phyloP scores from a whole-genome alignment of 345 rosid genomes.

The Salix udensis region DNA sequence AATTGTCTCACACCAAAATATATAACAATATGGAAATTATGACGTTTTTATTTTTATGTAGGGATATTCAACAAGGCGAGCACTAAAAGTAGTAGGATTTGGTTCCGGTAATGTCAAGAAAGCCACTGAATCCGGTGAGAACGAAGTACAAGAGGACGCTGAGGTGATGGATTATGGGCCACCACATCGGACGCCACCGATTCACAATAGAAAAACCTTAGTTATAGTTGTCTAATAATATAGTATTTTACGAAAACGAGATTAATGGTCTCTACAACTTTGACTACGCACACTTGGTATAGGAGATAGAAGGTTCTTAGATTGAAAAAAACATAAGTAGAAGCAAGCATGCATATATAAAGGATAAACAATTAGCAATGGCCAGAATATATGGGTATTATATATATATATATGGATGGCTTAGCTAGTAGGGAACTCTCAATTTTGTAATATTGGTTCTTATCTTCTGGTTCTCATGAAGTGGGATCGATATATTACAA shows the following conservation, averaged over 20 bases:
- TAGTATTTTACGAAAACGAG: too few species aligned
- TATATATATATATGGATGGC: too few species aligned
- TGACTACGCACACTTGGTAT: background rate
- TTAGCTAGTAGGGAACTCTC: too few species aligned
- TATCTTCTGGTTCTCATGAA: too few species aligned
- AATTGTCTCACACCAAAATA: background rate
- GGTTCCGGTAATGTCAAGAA: background rate
- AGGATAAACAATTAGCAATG: too few species aligned
- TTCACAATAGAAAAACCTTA: slow-evolving; percentile 26
- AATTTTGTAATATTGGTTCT: too few species aligned
- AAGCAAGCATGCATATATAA: background rate
- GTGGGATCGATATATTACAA: too few species aligned
- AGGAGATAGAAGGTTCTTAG: background rate
- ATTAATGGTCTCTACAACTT: background rate
- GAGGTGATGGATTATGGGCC: slow-evolving; percentile 25
- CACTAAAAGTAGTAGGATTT: slow-evolving; percentile 1
- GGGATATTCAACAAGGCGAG: slow-evolving; percentile 22
- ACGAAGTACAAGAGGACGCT: slow-evolving; percentile 1
- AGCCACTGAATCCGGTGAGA: background rate
- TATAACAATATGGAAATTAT: background rate
- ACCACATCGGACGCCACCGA: slow-evolving; percentile 28
- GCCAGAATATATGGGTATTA: too few species aligned
- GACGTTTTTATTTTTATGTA: background rate
- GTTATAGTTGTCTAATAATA: too few species aligned
- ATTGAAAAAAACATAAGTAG: background rate